phyloP scores from a whole-genome alignment of 345 rosid genomes.

The Linum trigynum region DNA sequence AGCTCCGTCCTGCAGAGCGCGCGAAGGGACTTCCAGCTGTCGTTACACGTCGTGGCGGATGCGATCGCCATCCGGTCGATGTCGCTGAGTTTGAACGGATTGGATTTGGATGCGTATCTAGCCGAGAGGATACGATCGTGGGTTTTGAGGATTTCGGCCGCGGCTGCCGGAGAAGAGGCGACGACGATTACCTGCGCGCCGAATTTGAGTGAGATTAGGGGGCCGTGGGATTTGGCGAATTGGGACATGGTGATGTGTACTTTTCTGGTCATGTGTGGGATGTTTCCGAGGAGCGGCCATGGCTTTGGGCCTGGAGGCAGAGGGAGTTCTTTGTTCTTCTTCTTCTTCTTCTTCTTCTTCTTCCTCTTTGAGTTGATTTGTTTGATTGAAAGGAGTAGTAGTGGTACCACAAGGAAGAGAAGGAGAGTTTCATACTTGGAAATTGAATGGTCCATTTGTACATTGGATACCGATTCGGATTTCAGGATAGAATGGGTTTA shows the following conservation, averaged over 20 bases:
- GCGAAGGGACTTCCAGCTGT: background rate
- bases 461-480: no score
- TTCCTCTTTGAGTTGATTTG: no score
- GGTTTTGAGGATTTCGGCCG: background rate
- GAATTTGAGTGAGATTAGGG: background rate
- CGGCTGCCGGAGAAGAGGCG: background rate
- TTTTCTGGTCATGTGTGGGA: background rate
- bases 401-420: no score
- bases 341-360: no score
- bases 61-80: background rate
- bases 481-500: no score
- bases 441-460: no score
- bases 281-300: background rate
- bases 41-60: background rate
- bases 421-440: no score
- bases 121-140: background rate
- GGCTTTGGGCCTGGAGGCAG: conserved; percentile 1
- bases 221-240: background rate
- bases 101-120: background rate
- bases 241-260: background rate
- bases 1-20: background rate
- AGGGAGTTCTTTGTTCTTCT: background rate
- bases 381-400: no score
- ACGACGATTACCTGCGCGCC: background rate
- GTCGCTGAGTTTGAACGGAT: background rate